Evolutionary conservation across 768 basidiomycete species (phyloP), one percentile per base, ranked within the genome.

Genomic region (Kwoniella europaea): DNA sequence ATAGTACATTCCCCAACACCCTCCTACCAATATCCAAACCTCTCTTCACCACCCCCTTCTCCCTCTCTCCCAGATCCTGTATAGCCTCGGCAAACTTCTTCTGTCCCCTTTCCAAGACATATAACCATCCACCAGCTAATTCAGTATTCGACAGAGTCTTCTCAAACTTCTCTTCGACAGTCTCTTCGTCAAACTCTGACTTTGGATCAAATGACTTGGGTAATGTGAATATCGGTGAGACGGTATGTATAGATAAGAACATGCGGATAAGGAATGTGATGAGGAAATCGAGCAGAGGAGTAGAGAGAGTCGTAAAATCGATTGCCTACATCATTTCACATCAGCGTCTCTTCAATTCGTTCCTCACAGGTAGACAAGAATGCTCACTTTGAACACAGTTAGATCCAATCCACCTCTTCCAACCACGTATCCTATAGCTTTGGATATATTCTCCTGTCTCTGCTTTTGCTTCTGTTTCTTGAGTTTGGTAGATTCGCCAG

Each of bases 391-490:
- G 67, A 98, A 85, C 9, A 97, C 88, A 0, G 88, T 86, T 57
- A 98, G 84, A 24, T 89, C 86, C 35, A 92, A 85, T 12, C 88
- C 89, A 71, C 91, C 92, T 82, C 93, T 93, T 4, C 93, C 91
- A 53, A 97, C 88, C 89, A 92, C 93, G 93, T 95, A 99, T 1
- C 89, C 94, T 73, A 92, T 93, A 6, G 91, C 91, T 75, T 88
- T 89, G 13, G 95, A 94, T 5, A 94, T 85, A 77, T 98, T 95
- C 43, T 81, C 84, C 65, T 89, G 81, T 64, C 90, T 88, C 62
- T 78, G 63, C 24, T 75, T 69, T 20, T 88, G 86, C 4, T 91
- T 86, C 55, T 87, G 85, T n/a, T 87, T 85, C 56, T 83, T 80
- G 42, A 85, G 60, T 10, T 53, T 35, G 7, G 93, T 93, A 2